Percentiles rank a stretch among this genome's conserved stretches.
These are phyloP conservation scores for Rhododendron simsii DNA, from an alignment of 148 eudicot genomes.

Conservation along the genomic window DNA sequence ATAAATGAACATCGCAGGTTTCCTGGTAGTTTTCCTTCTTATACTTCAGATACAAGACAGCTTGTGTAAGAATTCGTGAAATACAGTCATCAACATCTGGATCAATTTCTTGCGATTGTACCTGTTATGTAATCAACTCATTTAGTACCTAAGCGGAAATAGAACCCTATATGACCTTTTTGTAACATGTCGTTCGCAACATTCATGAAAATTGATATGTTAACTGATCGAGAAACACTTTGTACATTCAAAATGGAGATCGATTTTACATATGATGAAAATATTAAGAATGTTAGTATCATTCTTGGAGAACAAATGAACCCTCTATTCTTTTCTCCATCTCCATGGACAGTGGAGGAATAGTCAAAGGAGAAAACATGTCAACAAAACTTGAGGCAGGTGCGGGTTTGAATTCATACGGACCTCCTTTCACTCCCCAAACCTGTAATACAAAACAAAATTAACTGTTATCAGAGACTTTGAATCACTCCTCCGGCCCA, in stretches of 20 bases:
- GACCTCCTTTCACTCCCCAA: conserved; percentile 95
- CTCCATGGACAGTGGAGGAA: conserved; percentile 57
- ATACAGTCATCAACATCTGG: background rate
- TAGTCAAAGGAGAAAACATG: conserved; percentile 54
- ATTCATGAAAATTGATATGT: background rate
- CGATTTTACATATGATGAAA: conserved; percentile 5
- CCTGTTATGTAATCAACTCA: background rate
- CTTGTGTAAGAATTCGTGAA: background rate
- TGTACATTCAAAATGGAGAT: background rate
- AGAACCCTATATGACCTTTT: background rate
- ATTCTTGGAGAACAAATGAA: conserved; percentile 78
- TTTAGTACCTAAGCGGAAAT: background rate
- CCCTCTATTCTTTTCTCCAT: conserved; percentile 91
- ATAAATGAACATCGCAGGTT: background rate
- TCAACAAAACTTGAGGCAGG: conserved; percentile 68
- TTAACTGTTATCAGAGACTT: background rate
- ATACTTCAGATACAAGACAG: background rate
- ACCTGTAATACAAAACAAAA: conserved; percentile 43
- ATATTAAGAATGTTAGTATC: conserved; percentile 14
- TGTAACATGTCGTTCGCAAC: background rate
- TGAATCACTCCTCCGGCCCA: background rate
- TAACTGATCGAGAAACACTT: background rate
- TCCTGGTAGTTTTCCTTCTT: background rate
- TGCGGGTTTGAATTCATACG: conserved; percentile 94
- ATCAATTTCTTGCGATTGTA: background rate